These are phyloP conservation scores for Asparagopsis taxiformis DNA, from an alignment of 31 red algal species.

Conservation along the genomic window DNA sequence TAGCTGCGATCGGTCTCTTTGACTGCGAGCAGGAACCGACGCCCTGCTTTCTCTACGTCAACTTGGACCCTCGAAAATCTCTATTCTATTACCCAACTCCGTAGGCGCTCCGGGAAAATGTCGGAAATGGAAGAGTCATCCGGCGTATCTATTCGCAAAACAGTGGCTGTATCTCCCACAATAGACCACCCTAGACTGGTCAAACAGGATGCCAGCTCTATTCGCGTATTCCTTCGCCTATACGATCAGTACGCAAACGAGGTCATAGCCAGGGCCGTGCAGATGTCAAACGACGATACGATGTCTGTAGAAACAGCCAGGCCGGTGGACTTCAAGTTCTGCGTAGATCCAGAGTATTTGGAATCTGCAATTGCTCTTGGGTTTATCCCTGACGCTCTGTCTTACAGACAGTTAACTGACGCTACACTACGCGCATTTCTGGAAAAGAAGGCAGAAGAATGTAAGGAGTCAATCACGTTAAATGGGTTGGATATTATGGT, in stretches of 20 bases:
- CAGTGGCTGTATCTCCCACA: too few species aligned
- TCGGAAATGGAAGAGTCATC: too few species aligned
- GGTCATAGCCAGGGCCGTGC: constrained; percentile 1
- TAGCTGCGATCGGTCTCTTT: too few species aligned
- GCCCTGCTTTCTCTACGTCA: too few species aligned
- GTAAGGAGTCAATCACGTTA: constrained; percentile 17
- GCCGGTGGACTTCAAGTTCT: constrained; percentile 9
- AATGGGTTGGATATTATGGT: constrained; percentile 12
- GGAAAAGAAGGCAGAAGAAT: constrained; percentile 18
- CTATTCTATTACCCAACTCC: too few species aligned
- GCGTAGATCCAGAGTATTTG: constrained; percentile 11
- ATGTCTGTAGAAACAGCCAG: not conserved
- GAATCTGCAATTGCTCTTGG: constrained; percentile 17
- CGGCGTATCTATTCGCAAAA: too few species aligned
- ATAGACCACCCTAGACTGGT: too few species aligned
- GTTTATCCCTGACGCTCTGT: not conserved
- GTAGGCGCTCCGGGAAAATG: too few species aligned
- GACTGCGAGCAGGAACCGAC: too few species aligned
- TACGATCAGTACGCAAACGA: constrained; percentile 17
- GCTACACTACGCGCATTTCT: constrained; percentile 5
- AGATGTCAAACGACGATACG: not conserved
- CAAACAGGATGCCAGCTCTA: too few species aligned
- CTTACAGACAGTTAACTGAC: not conserved
- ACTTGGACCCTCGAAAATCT: too few species aligned
- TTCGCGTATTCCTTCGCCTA: constrained; percentile 4